Base-by-base conservation (phyloP, 1,284 basidiomycete genomes). In the Porogramme epimiltina region DNA sequence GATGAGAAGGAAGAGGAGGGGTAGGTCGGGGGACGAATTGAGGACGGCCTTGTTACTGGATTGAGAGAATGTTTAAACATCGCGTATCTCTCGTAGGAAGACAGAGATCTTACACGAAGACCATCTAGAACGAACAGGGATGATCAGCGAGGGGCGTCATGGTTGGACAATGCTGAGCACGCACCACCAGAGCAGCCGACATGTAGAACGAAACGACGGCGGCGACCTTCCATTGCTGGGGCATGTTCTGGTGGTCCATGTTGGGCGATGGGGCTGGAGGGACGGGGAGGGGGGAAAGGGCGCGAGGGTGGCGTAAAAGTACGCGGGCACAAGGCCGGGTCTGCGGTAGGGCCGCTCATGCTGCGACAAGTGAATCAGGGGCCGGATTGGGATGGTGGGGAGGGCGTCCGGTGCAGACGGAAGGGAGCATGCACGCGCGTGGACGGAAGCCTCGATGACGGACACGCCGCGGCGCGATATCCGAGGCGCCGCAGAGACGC, bases 131-230 rank as follows among this genome's bases (percentile, higher is more conserved):
- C n/a, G n/a, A n/a, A n/a, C n/a, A n/a, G n/a, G n/a, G n/a, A n/a
- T n/a, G n/a, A n/a, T n/a, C n/a, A n/a, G n/a, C n/a, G n/a, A n/a
- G n/a, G n/a, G n/a, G n/a, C n/a, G n/a, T n/a, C n/a, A n/a, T n/a
- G n/a, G n/a, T n/a, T n/a, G 10, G 34, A 37, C 9, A 31, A 31
- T 13, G 28, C 28, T 8, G 34, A 25, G 22, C 15, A 76, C 84
- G 67, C 67, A 89, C 85, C 44, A 88, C 79, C 9, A 91, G 72
- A 2, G 88, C 87, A 4, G 87, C 80, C 20, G 70, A 66, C 87
- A 91, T 89, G 75, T 90, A 91, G 69, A 91, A 91, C 9, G 74
- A 62, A 54, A 91, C 87, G 31, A 90, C 88, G n/a, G 69, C 79
- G 13, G 84, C 81, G 46, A 91, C 83, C 66, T 85, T 75, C 52